Percentiles rank a stretch among this genome's conserved stretches.
These are phyloP conservation scores for Pseudozyma flocculosa DNA, from an alignment of 1,284 basidiomycete species.

Conservation along the genomic window DNA sequence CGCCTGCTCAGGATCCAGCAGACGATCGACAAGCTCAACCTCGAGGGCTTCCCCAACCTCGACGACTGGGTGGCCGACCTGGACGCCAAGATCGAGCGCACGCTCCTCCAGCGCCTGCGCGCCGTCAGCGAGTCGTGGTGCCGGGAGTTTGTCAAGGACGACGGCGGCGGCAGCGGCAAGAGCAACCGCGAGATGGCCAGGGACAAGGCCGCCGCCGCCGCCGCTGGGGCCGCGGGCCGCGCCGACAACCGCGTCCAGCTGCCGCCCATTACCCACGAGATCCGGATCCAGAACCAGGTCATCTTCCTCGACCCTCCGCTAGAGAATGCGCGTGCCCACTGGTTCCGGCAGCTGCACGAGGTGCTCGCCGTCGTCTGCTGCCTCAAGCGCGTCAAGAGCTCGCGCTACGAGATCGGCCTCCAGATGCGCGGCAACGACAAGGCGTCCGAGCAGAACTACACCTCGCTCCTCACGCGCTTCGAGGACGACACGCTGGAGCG, in stretches of 20 bases:
- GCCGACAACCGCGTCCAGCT: conserved; percentile 10
- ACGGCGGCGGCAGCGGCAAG: conserved; percentile 5
- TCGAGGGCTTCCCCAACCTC: conserved; percentile 97
- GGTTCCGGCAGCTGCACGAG: conserved; percentile 87
- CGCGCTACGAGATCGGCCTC: conserved; percentile 79
- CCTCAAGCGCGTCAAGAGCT: conserved; percentile 83
- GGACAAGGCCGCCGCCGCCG: conserved; percentile 6
- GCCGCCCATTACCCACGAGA: conserved; percentile 71
- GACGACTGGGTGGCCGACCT: conserved; percentile 90
- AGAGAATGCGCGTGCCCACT: conserved; percentile 85
- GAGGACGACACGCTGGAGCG: conserved; percentile 71
- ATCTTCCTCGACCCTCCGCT: conserved; percentile 98
- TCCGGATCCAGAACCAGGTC: conserved; percentile 96
- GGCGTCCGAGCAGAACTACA: conserved; percentile 62
- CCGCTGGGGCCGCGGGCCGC: neutral
- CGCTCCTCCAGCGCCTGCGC: conserved; percentile 74
- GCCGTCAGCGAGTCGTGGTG: conserved; percentile 86
- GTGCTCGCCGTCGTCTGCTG: conserved; percentile 78
- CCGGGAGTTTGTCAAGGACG: conserved; percentile 66
- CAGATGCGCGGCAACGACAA: conserved; percentile 36
- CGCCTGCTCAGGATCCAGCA: conserved; percentile 80
- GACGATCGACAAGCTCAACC: conserved; percentile 87
- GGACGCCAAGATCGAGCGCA: conserved; percentile 80
- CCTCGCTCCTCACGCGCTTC: conserved; percentile 76
- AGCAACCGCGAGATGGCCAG: conserved; percentile 2